Evolutionary conservation across 1,284 basidiomycete genomes (phyloP), one percentile per base, ranked within the genome.

Genomic region (Rhizoctonia solani): DNA sequence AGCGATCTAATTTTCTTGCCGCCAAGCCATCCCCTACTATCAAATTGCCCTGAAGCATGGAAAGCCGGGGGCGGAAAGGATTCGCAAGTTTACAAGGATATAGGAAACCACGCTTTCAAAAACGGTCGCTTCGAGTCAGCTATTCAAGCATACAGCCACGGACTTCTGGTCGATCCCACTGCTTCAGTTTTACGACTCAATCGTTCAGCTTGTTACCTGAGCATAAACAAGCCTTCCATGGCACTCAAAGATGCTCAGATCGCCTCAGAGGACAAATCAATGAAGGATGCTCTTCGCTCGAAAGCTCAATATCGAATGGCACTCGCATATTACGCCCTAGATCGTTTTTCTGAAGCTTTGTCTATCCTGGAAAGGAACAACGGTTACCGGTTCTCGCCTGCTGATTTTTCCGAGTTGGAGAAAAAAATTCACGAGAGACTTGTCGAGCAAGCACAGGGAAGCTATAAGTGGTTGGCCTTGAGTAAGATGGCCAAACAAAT

Each of bases 1-100:
- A 72, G 74, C 3, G 76, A 77, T 69, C 72, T 76, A 46, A 54
- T 70, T 9, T 72, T 76, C 53, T 54, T 76, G 25, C 19, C 21
- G 4, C 16, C 27, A 21, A 37, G 19, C 19, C 23, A 68, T 16
- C 32, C 42, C 23, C 16, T 66, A 3, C 32, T 49, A 9, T 34
- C 34, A 27, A 30, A 50, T 14, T 27, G 50, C 9, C 44, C 30
- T 16, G 21, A 41, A 6, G 9, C 39, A 11, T 70, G 69, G 69
- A 39, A 42, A 11, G 44, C 44, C n/a, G 34, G 46, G 16, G 29
- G 37, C 8, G 29, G 16, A 13, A 53, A 46, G 4, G 42, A 47
- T 11, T 41, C 58, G 29, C 41, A 58, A 1, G 37, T 14, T 13
- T 70, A 67, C 56, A 53, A 58, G 27, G 50, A 37, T 29, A 25